These are phyloP conservation scores for Populus simonii DNA, from an alignment of 345 rosid species.

Conservation along the genomic window DNA sequence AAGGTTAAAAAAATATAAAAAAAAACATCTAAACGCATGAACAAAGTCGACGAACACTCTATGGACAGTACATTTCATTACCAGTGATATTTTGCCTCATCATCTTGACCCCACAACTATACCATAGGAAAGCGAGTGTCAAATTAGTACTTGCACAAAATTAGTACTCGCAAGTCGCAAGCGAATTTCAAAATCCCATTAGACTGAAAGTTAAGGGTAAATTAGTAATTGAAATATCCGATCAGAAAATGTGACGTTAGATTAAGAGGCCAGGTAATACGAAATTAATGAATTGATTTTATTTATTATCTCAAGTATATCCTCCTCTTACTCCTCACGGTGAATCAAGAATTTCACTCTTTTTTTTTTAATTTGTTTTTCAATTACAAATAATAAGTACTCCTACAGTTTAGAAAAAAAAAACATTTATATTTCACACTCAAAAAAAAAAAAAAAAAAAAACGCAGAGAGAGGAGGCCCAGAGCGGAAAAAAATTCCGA, in stretches of 20 bases:
- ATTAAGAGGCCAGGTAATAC: neutral
- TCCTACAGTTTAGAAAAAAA: no score
- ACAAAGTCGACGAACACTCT: no score
- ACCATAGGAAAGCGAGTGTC: neutral
- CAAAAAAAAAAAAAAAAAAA: neutral
- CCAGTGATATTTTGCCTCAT: neutral
- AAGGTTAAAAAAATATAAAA: no score
- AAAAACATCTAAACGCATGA: no score
- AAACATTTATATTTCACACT: no score
- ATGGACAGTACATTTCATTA: neutral
- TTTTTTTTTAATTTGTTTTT: no score
- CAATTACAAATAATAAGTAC: no score
- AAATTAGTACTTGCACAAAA: neutral
- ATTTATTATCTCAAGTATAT: neutral
- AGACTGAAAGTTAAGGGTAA: neutral
- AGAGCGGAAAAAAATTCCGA: neutral
- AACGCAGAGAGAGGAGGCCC: neutral
- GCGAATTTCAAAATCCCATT: neutral
- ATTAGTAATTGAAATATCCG: neutral
- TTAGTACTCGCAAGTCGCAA: neutral
- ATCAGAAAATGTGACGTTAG: neutral
- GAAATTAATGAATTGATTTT: no score
- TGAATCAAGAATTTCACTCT: no score
- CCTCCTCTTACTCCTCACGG: neutral
- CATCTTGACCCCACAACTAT: neutral